Conservation (phyloP, 2,329 filamentous ascomycete genomes). For the Cercospora sojina region DNA sequence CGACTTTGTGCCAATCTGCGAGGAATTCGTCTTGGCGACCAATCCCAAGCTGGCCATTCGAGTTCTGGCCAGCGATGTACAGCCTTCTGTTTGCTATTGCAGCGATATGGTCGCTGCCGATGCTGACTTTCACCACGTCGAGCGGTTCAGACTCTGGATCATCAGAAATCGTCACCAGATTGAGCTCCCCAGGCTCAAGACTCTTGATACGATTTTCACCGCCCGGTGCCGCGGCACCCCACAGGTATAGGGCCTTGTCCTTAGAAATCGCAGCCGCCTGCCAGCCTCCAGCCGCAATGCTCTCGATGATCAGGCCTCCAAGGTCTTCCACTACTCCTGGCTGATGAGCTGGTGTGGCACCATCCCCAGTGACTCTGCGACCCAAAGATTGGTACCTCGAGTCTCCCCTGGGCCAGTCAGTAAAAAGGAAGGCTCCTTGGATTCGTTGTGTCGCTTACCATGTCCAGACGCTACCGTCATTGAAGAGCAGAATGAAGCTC, state of each 20-base stretch:
- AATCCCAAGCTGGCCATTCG: slow-evolving; percentile 59
- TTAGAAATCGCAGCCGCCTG: slow-evolving; percentile 58
- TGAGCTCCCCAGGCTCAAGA: slow-evolving; percentile 31
- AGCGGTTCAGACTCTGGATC: slow-evolving; percentile 42
- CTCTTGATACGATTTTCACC: slow-evolving; percentile 24
- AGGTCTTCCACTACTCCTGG: slow-evolving; percentile 54
- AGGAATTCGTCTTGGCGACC: slow-evolving; percentile 22
- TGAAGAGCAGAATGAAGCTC: slow-evolving; percentile 42
- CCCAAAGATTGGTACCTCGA: slow-evolving; percentile 60
- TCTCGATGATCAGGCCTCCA: slow-evolving; percentile 53
- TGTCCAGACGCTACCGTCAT: slow-evolving; percentile 41
- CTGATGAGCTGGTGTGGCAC: slow-evolving; percentile 45
- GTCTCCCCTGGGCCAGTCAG: slow-evolving; percentile 51
- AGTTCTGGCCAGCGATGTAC: slow-evolving; percentile 58
- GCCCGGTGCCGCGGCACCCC: slow-evolving; percentile 49
- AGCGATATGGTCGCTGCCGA: slow-evolving; percentile 61
- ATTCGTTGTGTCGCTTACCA: slow-evolving; percentile 12
- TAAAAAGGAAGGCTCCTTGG: not conserved
- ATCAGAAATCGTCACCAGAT: slow-evolving; percentile 38
- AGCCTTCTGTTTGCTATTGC: slow-evolving; percentile 54
- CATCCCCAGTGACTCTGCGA: slow-evolving; percentile 44
- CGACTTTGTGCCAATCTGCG: slow-evolving; percentile 32
- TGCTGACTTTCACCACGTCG: slow-evolving; percentile 56
- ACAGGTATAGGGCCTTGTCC: slow-evolving; percentile 60
- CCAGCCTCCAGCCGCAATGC: slow-evolving; percentile 57